phyloP scores from a whole-genome alignment of 345 rosid genomes.

The thale cress (Arabidopsis thaliana) region DNA sequence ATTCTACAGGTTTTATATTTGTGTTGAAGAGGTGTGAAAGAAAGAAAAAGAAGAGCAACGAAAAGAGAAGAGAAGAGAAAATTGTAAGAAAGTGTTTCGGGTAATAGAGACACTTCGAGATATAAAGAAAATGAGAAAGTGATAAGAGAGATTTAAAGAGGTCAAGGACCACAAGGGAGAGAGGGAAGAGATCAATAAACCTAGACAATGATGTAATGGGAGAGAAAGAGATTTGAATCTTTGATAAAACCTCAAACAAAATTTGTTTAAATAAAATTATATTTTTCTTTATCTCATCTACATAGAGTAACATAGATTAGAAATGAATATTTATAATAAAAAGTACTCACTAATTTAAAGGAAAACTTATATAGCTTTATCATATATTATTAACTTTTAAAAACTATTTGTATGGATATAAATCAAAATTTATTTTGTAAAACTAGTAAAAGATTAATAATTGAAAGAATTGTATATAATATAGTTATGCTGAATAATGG shows the following conservation, averaged over 20 bases:
- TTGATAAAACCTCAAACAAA: constrained; percentile 18
- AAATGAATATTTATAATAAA: neutral
- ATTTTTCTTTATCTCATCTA: neutral
- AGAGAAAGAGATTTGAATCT: constrained; percentile 19
- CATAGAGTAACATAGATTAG: neutral
- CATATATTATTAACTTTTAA: neutral
- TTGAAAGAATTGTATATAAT: constrained; percentile 9
- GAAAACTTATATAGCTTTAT: too few species aligned
- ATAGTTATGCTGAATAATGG: constrained; percentile 10
- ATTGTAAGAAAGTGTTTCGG: constrained; percentile 29
- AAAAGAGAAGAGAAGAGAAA: constrained; percentile 23
- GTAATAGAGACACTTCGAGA: constrained; percentile 32
- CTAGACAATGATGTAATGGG: constrained; percentile 43
- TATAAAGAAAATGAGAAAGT: constrained; percentile 55
- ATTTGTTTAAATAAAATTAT: neutral
- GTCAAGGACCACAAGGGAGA: constrained; percentile 57
- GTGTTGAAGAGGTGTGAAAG: constrained; percentile 7
- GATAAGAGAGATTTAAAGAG: constrained; percentile 71
- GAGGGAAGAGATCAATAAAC: constrained; percentile 34
- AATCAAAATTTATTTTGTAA: neutral
- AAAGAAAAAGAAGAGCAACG: constrained; percentile 1
- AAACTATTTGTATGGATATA: too few species aligned
- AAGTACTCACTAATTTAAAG: neutral
- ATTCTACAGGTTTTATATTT: neutral
- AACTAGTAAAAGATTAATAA: neutral